Conservation (phyloP, 1,284 basidiomycete genomes). For the Heliocybe sulcata region DNA sequence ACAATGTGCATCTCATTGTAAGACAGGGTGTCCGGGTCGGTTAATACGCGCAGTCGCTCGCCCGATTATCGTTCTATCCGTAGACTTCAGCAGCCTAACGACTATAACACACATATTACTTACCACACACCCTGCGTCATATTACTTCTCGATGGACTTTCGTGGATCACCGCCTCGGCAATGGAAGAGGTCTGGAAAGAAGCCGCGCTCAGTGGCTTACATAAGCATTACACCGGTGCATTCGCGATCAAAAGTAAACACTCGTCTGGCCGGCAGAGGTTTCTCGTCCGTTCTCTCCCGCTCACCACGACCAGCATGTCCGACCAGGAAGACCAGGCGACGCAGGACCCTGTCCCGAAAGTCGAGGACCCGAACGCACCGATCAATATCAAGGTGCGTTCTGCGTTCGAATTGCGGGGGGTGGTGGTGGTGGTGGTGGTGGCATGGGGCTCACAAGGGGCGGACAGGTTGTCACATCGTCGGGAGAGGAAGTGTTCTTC, state of each 20-base stretch:
- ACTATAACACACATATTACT: too few species aligned
- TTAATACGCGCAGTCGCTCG: too few species aligned
- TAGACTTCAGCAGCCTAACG: too few species aligned
- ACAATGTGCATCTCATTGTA: too few species aligned
- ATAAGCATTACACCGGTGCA: neutral
- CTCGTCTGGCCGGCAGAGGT: conserved; percentile 1
- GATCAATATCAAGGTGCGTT: conserved; percentile 77
- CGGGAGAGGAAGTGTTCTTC: conserved; percentile 92
- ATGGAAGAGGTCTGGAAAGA: neutral
- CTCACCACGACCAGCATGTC: conserved; percentile 39
- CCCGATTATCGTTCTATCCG: too few species aligned
- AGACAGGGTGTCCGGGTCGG: too few species aligned
- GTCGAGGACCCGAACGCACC: conserved; percentile 55
- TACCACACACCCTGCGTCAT: too few species aligned
- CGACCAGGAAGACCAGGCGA: conserved; percentile 41
- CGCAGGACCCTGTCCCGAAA: conserved; percentile 43
- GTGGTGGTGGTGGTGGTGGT: neutral
- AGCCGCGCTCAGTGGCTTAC: neutral
- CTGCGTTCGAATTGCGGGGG: neutral
- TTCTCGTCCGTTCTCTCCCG: neutral
- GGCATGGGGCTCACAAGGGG: neutral
- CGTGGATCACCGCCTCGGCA: neutral
- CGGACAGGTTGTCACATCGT: conserved; percentile 63
- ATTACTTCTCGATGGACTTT: too few species aligned
- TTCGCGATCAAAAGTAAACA: neutral